These are phyloP conservation scores for Hortiboletus campestris DNA, from an alignment of 768 basidiomycete species.

Conservation along the genomic window DNA sequence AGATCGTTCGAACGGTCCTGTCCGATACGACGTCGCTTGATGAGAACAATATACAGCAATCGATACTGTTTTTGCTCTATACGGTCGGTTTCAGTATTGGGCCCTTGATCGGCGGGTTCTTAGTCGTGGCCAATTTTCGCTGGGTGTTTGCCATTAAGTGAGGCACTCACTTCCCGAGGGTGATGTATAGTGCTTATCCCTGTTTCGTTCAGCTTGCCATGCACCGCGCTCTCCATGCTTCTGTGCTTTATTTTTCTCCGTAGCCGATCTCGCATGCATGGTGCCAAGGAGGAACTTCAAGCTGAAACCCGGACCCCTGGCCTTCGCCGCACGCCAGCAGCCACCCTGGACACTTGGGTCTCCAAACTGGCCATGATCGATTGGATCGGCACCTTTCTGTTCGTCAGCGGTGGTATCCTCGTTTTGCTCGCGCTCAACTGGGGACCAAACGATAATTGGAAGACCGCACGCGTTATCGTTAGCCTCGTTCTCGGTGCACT, in stretches of 20 bases:
- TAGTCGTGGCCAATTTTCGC: conserved; percentile 42
- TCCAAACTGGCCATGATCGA: conserved; percentile 39
- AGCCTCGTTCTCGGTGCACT: conserved; percentile 46
- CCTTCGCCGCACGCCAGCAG: neutral
- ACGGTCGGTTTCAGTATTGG: conserved; percentile 42
- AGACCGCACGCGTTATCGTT: conserved; percentile 43
- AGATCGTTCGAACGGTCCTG: conserved; percentile 44
- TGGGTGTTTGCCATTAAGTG: conserved; percentile 60
- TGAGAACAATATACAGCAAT: conserved; percentile 42
- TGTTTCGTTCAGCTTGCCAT: conserved; percentile 38
- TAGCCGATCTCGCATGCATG: conserved; percentile 21
- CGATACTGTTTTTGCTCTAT: conserved; percentile 44
- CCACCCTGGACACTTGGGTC: conserved; percentile 16
- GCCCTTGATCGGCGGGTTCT: conserved; percentile 42
- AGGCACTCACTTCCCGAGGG: conserved; percentile 3
- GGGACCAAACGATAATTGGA: conserved; percentile 45
- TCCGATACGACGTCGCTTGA: conserved; percentile 44
- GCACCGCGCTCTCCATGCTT: conserved; percentile 34
- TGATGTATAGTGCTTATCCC: neutral
- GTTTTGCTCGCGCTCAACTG: conserved; percentile 51
- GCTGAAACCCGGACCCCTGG: too few species aligned
- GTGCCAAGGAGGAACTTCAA: conserved; percentile 16
- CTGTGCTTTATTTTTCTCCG: conserved; percentile 45
- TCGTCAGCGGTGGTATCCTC: conserved; percentile 43
- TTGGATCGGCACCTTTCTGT: conserved; percentile 46